A percentile compares a stretch with the other conserved stretches of the same genome.
Conservation (phyloP, 495 filamentous ascomycete genomes). For the Pseudomonodictys pantanalensis region DNA sequence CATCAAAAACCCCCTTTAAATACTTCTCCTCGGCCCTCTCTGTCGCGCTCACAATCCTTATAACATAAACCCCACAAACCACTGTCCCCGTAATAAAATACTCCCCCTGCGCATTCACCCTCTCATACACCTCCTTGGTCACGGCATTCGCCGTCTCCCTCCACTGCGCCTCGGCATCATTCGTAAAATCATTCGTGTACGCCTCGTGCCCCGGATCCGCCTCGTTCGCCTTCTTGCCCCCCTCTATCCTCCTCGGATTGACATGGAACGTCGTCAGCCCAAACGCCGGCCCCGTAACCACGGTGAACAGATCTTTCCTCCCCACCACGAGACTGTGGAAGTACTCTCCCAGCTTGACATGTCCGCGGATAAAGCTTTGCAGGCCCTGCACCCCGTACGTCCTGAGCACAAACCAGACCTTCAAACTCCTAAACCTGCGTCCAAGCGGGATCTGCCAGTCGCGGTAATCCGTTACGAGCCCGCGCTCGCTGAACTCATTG, state of each 20-base stretch:
- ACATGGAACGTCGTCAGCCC: slow-evolving; percentile 75
- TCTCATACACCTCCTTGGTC: slow-evolving; percentile 76
- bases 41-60: slow-evolving; percentile 76
- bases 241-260: slow-evolving; percentile 30
- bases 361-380: slow-evolving; percentile 66
- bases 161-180: slow-evolving; percentile 40
- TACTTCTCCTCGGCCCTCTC: slow-evolving; percentile 67
- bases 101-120: slow-evolving; percentile 69
- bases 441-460: slow-evolving; percentile 99
- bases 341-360: slow-evolving; percentile 63
- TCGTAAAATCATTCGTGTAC: slow-evolving; percentile 33
- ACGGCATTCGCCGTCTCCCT: slow-evolving; percentile 59
- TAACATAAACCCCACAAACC: slow-evolving; percentile 72
- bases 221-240: not conserved
- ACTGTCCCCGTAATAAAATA: slow-evolving; percentile 82
- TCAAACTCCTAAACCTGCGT: slow-evolving; percentile 83
- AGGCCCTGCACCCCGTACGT: slow-evolving; percentile 80
- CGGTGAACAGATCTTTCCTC: slow-evolving; percentile 71
- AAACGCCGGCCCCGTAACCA: slow-evolving; percentile 74
- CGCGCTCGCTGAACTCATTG: slow-evolving; percentile 74
- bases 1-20: slow-evolving; percentile 71
- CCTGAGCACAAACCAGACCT: slow-evolving; percentile 96
- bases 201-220: slow-evolving; percentile 36
- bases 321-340: slow-evolving; percentile 59
- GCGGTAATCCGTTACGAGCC: slow-evolving; percentile 91